Percentiles rank a stretch among this genome's conserved stretches.
phyloP scores from a whole-genome alignment of 2,329 filamentous ascomycete genomes.

The Pseudogymnoascus pannorum region DNA sequence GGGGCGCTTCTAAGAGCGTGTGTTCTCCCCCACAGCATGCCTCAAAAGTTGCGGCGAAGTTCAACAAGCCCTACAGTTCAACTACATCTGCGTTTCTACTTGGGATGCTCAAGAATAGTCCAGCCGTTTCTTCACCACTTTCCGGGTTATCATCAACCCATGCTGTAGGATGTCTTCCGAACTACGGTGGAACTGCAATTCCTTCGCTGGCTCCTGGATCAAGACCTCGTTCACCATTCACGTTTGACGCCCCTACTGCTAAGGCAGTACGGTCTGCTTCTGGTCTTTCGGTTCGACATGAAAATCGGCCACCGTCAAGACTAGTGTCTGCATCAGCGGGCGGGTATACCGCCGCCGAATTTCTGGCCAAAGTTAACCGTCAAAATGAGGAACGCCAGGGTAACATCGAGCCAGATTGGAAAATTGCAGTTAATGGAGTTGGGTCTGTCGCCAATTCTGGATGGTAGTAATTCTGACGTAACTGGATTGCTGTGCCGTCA shows the following conservation, averaged over 20 bases:
- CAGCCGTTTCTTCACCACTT: constrained; percentile 15
- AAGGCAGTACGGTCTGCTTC: background rate
- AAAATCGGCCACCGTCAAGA: background rate
- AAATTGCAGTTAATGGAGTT: background rate
- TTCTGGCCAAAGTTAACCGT: background rate
- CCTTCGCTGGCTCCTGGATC: constrained; percentile 25
- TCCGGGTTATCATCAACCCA: constrained; percentile 28
- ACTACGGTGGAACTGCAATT: constrained; percentile 27
- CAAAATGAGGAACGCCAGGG: constrained; percentile 3
- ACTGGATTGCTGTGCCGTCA: background rate
- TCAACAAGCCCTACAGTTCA: background rate
- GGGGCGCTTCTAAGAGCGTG: constrained; percentile 12
- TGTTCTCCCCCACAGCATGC: background rate
- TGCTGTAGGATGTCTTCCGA: constrained; percentile 28
- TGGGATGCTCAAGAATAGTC: constrained; percentile 26
- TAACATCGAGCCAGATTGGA: background rate
- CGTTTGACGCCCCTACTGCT: background rate
- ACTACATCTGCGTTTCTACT: constrained; percentile 17
- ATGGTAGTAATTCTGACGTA: background rate
- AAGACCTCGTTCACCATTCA: background rate
- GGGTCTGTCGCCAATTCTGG: background rate
- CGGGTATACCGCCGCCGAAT: background rate
- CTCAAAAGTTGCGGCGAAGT: background rate
- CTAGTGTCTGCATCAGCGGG: background rate
- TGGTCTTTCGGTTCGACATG: background rate